Conservation (phyloP, 2,329 filamentous ascomycete genomes). For the Paraphaeosphaeria minitans region DNA sequence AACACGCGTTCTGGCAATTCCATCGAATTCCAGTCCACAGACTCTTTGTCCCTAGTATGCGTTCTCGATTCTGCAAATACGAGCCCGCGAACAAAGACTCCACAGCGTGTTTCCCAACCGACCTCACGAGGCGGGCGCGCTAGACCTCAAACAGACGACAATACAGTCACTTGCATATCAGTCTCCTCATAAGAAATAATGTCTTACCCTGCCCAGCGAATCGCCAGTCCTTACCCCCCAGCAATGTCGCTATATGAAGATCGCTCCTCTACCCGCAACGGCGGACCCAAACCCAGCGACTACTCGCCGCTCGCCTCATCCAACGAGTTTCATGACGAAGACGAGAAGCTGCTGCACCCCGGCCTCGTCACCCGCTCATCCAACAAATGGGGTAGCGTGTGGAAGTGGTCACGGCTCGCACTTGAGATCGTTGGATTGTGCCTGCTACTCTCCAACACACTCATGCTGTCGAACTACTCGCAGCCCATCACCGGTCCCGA, state of each 20-base stretch:
- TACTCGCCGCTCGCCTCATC: constrained; percentile 2
- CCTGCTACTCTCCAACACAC: neutral
- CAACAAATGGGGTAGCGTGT: neutral
- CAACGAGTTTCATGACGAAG: neutral
- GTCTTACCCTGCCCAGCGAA: neutral
- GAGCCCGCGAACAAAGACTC: neutral
- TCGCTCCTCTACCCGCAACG: neutral
- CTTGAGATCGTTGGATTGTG: neutral
- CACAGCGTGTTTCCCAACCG: too few relatives aligned
- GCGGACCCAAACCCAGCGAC: neutral
- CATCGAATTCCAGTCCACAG: too few relatives aligned
- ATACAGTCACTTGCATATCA: constrained; percentile 1
- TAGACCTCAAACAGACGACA: neutral
- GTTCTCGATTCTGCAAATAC: neutral
- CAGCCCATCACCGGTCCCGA: neutral
- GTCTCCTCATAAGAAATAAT: neutral
- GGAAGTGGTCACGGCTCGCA: neutral
- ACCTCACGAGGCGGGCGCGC: neutral
- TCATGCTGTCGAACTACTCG: constrained; percentile 3
- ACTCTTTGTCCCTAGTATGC: neutral
- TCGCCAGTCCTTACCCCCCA: neutral
- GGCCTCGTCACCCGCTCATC: neutral
- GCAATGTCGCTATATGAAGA: neutral
- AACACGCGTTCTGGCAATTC: too few relatives aligned
- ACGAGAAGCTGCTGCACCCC: neutral